phyloP scores from a whole-genome alignment of 495 filamentous ascomycete genomes.

The Mytilinidion resinicola region DNA sequence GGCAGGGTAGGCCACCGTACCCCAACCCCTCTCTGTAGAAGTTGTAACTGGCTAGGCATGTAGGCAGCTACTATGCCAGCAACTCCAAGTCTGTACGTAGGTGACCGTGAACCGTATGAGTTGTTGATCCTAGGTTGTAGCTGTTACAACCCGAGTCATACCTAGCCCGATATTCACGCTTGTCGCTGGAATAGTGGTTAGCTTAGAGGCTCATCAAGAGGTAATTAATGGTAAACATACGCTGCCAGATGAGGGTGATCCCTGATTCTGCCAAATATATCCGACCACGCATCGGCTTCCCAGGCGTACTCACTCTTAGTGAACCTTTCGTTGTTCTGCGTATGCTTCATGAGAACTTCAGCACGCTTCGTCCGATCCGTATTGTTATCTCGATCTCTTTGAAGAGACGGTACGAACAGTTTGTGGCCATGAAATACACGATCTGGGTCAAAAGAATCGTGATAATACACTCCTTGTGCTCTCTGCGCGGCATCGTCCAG shows the following conservation, averaged over 20 bases:
- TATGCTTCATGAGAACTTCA: constrained; percentile 5
- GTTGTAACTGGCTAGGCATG: too few species aligned
- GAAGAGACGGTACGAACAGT: neutral
- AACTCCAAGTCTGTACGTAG: too few species aligned
- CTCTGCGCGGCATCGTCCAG: constrained; percentile 3
- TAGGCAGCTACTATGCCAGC: too few species aligned
- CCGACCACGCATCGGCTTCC: constrained; percentile 10
- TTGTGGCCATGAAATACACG: neutral
- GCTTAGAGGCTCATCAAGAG: neutral
- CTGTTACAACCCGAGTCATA: too few species aligned
- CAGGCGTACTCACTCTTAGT: constrained; percentile 8
- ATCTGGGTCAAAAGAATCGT: neutral
- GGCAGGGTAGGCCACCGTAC: too few species aligned
- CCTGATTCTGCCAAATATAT: constrained; percentile 6
- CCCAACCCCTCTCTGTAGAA: too few species aligned
- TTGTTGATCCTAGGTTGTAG: too few species aligned
- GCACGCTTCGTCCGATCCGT: neutral
- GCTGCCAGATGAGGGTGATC: constrained; percentile 4
- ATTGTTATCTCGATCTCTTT: neutral
- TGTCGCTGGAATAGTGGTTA: neutral
- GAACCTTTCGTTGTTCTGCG: constrained; percentile 1
- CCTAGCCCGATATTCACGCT: neutral
- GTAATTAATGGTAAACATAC: neutral
- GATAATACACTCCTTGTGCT: constrained; percentile 6
- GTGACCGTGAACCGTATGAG: too few species aligned